Evolutionary conservation across 164 flowering plant species (phyloP), one percentile per base, ranked within the genome.

Genomic region (Vitis labrusca): DNA sequence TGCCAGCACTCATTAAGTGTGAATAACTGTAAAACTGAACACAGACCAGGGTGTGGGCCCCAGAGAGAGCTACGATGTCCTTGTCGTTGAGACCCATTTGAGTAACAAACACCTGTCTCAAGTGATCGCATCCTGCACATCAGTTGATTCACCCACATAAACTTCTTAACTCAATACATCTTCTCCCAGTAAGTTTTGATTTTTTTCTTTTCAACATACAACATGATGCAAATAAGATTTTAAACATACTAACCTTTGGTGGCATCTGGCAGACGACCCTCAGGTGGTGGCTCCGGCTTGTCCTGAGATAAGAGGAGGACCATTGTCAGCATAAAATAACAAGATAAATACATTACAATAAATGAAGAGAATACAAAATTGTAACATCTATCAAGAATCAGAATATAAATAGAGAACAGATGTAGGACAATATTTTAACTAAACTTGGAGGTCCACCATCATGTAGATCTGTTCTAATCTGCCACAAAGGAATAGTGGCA

Each of bases 201-300:
- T 23, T 16, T 19, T 19, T 27, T 59, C 61, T 53, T 13, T 14
- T 53, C 56, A 53, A 53, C 6, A 53, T 53, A 53, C 56, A 53
- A 10, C 7, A 53, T 53, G 16, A 5, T 23, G 9, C 6, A 5
- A 8, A n/a, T 17, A 9, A 17, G 61, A 44, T 19, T 17, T 53
- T 17, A 55, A 49, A 70, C 8, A 15, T 17, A 77, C 86, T 64
- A 50, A 91, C 99, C 99, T 83, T 85, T 78, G 69, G 91, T 89
- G 30, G 99, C 98, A 85, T 91, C 87, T 73, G 99, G 99, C 32
- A 94, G 78, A 67, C 99, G 99, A n/a, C 99, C 99, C 71, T 92
- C 99, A 1, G 81, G 81, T 7, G 99, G 97, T 69, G 98, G 89
- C 60, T 80, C 77, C 8, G 81, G 72, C 79, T 91, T 91, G 89